A percentile compares a stretch with the other conserved stretches of the same genome.
phyloP scores from a whole-genome alignment of 495 filamentous ascomycete genomes.

The Aspergillus carlsbadensis region DNA sequence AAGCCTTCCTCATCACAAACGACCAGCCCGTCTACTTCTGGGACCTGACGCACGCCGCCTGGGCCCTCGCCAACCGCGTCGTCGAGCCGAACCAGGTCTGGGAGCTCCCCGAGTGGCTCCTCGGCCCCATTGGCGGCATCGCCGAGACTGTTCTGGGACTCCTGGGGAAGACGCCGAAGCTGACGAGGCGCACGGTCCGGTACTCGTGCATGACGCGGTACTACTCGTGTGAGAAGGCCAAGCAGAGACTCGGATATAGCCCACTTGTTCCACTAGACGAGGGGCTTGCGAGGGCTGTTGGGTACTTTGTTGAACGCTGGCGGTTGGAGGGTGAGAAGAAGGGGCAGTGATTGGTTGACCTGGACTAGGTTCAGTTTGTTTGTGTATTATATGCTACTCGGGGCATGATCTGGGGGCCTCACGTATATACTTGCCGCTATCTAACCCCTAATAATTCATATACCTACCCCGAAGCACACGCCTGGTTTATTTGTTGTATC shows the following conservation, averaged over 20 bases:
- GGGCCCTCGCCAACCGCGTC: constrained; percentile 66
- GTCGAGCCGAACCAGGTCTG: constrained; percentile 67
- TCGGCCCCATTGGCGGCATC: constrained; percentile 62
- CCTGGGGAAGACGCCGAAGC: constrained; percentile 69
- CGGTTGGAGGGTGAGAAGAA: constrained; percentile 42
- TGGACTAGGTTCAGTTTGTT: background rate
- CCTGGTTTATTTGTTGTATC: no score
- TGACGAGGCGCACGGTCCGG: constrained; percentile 72
- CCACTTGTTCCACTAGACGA: constrained; percentile 75
- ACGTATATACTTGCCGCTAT: no score
- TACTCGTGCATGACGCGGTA: constrained; percentile 82
- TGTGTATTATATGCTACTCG: constrained; percentile 13
- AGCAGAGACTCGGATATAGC: constrained; percentile 68
- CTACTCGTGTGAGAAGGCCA: constrained; percentile 84
- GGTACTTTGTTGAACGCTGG: constrained; percentile 58
- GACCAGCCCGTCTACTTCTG: constrained; percentile 92
- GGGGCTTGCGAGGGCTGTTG: constrained; percentile 67
- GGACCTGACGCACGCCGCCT: constrained; percentile 82
- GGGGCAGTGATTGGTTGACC: constrained; percentile 31
- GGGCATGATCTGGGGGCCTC: background rate
- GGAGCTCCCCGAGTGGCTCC: constrained; percentile 62
- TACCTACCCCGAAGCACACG: no score
- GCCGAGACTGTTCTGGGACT: constrained; percentile 67
- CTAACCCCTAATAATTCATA: no score
- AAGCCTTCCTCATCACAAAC: constrained; percentile 96